phyloP scores from a whole-genome alignment of 805 yeast species.

The Hanseniaspora occidentalis region DNA sequence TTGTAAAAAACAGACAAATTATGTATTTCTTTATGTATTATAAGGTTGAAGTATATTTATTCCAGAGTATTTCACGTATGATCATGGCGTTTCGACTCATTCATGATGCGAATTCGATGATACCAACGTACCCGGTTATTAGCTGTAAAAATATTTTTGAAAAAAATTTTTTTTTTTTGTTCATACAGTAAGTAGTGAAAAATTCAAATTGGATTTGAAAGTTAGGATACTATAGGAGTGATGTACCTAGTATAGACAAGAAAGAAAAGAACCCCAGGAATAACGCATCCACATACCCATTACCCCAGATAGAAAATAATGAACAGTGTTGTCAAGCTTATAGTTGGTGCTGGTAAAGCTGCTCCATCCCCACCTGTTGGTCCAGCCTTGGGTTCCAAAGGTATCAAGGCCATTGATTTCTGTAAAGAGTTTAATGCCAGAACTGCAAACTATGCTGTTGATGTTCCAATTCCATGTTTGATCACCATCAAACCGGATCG shows the following conservation, averaged over 20 bases:
- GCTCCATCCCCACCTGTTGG: conserved; percentile 99
- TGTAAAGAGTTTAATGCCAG: conserved; percentile 98
- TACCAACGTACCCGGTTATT: too few relatives aligned
- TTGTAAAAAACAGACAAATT: background rate
- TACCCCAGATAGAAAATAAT: background rate
- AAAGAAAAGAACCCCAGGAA: background rate
- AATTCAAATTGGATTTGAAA: too few relatives aligned
- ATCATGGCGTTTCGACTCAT: too few relatives aligned
- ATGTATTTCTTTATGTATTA: background rate
- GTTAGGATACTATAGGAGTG: background rate
- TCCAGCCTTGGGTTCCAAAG: conserved; percentile 96
- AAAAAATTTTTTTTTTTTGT: background rate
- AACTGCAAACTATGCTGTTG: conserved; percentile 77
- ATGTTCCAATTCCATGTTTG: conserved; percentile 79
- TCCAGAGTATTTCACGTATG: too few relatives aligned
- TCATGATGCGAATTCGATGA: too few relatives aligned
- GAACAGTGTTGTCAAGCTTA: conserved; percentile 52
- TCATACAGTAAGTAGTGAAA: too few relatives aligned
- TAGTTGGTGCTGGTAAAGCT: conserved; percentile 96
- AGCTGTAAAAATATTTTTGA: background rate
- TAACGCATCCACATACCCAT: background rate
- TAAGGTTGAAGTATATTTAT: too few relatives aligned
- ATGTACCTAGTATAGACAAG: background rate
- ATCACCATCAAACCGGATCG: conserved; percentile 89
- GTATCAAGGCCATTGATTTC: conserved; percentile 96